phyloP scores from a whole-genome alignment of 805 yeast genomes.

The Nakazawaea pomicola region DNA sequence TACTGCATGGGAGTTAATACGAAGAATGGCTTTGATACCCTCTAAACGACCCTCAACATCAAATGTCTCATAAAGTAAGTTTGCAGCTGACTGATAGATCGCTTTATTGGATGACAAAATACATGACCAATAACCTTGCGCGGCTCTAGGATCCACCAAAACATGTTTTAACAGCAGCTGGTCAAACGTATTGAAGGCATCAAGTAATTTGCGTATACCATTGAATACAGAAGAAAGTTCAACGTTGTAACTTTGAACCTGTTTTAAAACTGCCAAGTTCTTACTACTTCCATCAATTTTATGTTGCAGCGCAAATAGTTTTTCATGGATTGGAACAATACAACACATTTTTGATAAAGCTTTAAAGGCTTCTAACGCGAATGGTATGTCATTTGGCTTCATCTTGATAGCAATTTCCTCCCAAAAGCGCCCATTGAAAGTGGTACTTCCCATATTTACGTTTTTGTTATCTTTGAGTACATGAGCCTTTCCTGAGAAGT shows the following conservation, averaged over 20 bases:
- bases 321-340: conserved; percentile 7
- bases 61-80: conserved; percentile 67
- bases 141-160: conserved; percentile 36
- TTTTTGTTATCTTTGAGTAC: conserved; percentile 18
- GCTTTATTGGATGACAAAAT: conserved; percentile 56
- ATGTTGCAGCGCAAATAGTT: neutral
- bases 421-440: conserved; percentile 9
- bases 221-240: neutral
- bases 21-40: conserved; percentile 56
- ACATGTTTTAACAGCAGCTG: conserved; percentile 27
- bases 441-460: neutral
- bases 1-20: conserved; percentile 36
- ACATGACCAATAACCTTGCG: conserved; percentile 71
- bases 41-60: conserved; percentile 79
- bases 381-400: conserved; percentile 4
- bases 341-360: conserved; percentile 8
- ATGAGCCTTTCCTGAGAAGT: conserved; percentile 35
- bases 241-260: neutral
- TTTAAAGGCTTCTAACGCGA: conserved; percentile 7
- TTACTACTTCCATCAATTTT: neutral
- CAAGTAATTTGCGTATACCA: conserved; percentile 1
- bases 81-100: conserved; percentile 64
- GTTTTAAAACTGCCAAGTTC: conserved; percentile 1
- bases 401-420: neutral
- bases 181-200: conserved; percentile 1